These are phyloP conservation scores for Fusarium nygamai DNA, from an alignment of 2,329 filamentous ascomycete genomes.

Conservation along the genomic window DNA sequence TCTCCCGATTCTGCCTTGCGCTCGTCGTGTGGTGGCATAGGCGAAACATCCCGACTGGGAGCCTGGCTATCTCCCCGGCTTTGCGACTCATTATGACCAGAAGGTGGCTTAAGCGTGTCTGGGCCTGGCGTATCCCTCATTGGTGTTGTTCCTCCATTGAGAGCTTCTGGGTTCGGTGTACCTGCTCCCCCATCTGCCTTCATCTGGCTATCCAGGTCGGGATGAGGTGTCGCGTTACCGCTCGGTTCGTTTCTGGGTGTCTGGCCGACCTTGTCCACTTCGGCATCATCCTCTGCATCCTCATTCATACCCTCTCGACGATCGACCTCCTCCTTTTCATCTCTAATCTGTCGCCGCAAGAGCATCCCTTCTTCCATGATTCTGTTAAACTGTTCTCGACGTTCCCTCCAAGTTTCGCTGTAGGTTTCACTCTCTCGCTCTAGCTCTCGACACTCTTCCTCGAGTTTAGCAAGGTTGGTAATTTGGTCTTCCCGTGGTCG, in stretches of 20 bases:
- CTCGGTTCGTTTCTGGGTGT: conserved; percentile 62
- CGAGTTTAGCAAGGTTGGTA: conserved; percentile 79
- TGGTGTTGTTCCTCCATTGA: conserved; percentile 49
- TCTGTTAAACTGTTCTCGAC: conserved; percentile 84
- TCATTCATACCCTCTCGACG: conserved; percentile 83
- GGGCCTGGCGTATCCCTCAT: conserved; percentile 43
- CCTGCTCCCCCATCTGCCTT: conserved; percentile 45
- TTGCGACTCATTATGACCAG: conserved; percentile 25
- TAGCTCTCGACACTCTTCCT: conserved; percentile 88
- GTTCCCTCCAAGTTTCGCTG: conserved; percentile 83
- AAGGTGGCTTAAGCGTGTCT: conserved; percentile 40
- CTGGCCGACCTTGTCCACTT: conserved; percentile 56
- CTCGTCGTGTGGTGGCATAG: conserved; percentile 43
- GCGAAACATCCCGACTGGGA: conserved; percentile 44
- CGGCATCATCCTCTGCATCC: conserved; percentile 69
- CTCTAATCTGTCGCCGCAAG: conserved; percentile 84
- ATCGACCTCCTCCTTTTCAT: conserved; percentile 96
- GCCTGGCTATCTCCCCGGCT: conserved; percentile 44
- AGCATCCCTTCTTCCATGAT: conserved; percentile 94
- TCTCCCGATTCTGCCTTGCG: conserved; percentile 57
- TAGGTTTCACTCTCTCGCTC: conserved; percentile 86
- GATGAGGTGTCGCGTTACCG: conserved; percentile 61
- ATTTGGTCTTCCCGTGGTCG: conserved; percentile 86
- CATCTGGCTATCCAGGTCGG: conserved; percentile 52
- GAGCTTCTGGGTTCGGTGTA: conserved; percentile 41